Evolutionary conservation across 768 basidiomycete species (phyloP).

Genomic region (Podaxis mareebaensis): DNA sequence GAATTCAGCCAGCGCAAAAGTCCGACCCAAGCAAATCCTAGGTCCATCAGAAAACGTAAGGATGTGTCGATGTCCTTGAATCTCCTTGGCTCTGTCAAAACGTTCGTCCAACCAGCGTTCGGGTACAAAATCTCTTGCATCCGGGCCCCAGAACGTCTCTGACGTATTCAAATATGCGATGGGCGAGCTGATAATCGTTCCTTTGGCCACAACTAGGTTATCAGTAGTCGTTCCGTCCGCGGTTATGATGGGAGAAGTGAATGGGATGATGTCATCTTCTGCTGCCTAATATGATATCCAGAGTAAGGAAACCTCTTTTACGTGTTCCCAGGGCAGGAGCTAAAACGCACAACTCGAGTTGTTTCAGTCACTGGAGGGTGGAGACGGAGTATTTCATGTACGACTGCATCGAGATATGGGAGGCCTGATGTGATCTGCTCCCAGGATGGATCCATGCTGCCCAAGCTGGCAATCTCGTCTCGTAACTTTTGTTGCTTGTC

Average conservation of each 20-base stretch:
- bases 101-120: slow-evolving; percentile 59
- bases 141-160: slow-evolving; percentile 59
- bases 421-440: slow-evolving; percentile 51
- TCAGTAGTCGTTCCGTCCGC: slow-evolving; percentile 38
- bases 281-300: slow-evolving; percentile 35
- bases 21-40: slow-evolving; percentile 47
- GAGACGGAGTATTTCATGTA: slow-evolving; percentile 40
- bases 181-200: slow-evolving; percentile 43
- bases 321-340: background rate
- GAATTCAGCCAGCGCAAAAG: slow-evolving; percentile 47
- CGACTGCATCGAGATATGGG: slow-evolving; percentile 58
- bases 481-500: slow-evolving; percentile 50
- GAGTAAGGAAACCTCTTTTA: background rate
- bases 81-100: slow-evolving; percentile 32
- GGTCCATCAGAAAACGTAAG: slow-evolving; percentile 55
- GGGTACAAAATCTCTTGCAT: slow-evolving; percentile 59
- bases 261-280: slow-evolving; percentile 59
- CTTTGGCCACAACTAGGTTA: slow-evolving; percentile 47
- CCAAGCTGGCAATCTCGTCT: slow-evolving; percentile 45
- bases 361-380: slow-evolving; percentile 38
- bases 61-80: slow-evolving; percentile 51
- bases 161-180: slow-evolving; percentile 50
- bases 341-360: slow-evolving; percentile 37
- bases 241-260: slow-evolving; percentile 49
- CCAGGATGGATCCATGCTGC: slow-evolving; percentile 48